Base-by-base conservation (phyloP, 768 basidiomycete species). In the Leccinum rimulosum region DNA sequence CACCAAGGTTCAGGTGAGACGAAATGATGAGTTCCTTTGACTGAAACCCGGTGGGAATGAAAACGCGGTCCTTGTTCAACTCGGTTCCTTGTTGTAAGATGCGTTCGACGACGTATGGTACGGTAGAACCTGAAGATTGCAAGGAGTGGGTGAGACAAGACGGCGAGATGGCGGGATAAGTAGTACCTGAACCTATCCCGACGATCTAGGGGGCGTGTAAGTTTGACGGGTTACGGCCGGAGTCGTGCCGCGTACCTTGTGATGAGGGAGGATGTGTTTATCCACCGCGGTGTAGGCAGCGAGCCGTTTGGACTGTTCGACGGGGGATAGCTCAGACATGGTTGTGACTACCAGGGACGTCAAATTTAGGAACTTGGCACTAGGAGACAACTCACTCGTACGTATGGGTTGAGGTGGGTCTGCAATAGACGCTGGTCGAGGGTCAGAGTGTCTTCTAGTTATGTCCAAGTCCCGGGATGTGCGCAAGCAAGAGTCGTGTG, bases 241-340 rank as follows among this genome's bases (percentile, higher is more conserved):
- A 48, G 50, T 53, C 9, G 14, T 22, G 30, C n/a, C 6, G n/a
- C 73, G 80, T 65, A 91, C 95, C 78, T 86, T 88, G 75, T 98
- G 89, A 65, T 93, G 82, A 28, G 88, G 83, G 57, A 81, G 80
- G 33, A 99, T 81, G 75, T 98, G 90, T 52, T 85, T 82, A 71
- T 98, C 96, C 2, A 99, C 96, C 0, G 97, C 97, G 1, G 91
- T 90, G 75, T 85, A 95, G 3, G 97, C 97, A 9, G 97, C 97
- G 17, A 96, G 80, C 55, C 84, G 82, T 75, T 99, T 99, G 17
- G 94, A 86, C 55, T 82, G 80, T 67, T 98, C 96, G 43, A 98
- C 77, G 5, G 70, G 69, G 3, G 64, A 54, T 11, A 56, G 30
- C n/a, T 61, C 50, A 43, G 77, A 79, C 64, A 84, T 60, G 19